These are phyloP conservation scores for Flaveria robusta DNA, from an alignment of 129 eudicot species.

Conservation along the genomic window DNA sequence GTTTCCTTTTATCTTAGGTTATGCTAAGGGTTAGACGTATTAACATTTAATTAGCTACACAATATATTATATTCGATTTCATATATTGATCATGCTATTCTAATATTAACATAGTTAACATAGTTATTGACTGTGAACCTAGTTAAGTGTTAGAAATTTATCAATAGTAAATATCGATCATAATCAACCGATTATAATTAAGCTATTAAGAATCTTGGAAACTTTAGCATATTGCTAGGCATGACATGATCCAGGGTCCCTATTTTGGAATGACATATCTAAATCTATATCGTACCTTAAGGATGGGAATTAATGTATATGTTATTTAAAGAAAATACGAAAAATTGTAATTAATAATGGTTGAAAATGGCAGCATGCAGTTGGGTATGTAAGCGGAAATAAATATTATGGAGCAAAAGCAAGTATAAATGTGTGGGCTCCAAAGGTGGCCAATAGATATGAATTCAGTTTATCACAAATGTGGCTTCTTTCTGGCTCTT, in stretches of 20 bases:
- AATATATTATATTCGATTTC: neutral
- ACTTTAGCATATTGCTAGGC: neutral
- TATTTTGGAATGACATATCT: neutral
- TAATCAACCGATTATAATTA: neutral
- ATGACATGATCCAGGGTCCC: neutral
- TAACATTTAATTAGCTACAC: neutral
- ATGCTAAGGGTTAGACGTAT: no score
- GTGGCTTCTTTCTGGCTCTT: constrained; percentile 93
- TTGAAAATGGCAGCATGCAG: constrained; percentile 82
- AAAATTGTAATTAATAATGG: constrained; percentile 14
- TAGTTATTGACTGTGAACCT: neutral
- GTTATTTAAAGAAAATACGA: neutral
- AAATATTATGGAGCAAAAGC: constrained; percentile 96
- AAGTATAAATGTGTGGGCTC: constrained; percentile 96
- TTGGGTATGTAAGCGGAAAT: constrained; percentile 86
- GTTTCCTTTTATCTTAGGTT: no score
- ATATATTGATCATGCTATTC: neutral
- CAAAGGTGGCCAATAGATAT: constrained; percentile 69
- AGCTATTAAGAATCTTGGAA: no score
- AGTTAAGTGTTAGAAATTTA: neutral
- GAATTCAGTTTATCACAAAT: constrained; percentile 95
- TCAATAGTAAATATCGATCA: neutral
- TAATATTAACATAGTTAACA: neutral
- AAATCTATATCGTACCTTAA: neutral
- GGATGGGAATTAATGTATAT: neutral